Base-by-base conservation (phyloP, 2,329 filamentous ascomycete species). In the Fusarium xyrophilum region DNA sequence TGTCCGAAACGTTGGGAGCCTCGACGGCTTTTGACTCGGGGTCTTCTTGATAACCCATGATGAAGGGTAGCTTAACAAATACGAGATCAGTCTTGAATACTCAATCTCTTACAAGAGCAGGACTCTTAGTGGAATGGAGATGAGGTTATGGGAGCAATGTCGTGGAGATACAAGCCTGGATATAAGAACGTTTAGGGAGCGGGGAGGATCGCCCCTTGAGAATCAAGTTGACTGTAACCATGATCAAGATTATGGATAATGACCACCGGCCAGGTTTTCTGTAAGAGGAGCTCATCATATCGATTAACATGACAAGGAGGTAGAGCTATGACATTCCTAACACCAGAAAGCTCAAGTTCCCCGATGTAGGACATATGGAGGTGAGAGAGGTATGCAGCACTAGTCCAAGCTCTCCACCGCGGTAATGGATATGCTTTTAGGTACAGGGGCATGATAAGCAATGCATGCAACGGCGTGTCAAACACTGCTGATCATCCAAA, bases 11-110 rank as follows among this genome's bases (percentile, higher is more conserved):
- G 30, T 71, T 71, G 52, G 69, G 70, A 52, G 60, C 72, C 52
- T 74, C 72, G 27, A 57, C 69, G 51, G 67, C 69, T 40, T 74
- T 74, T 46, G 70, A 51, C 60, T 74, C 72, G 55, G 65, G 56
- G 54, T 74, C 72, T 47, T 69, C 58, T 50, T 69, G 67, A 58
- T 65, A 65, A 60, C 72, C 72, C 72, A 74, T 74, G 57, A 57
- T 63, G 65, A 67, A 63, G 48, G 42, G 42, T 17, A n/a, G 21
- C 19, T 38, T 27, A 42, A 50, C 17, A 50, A 47, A 55, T 43
- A 44, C 15, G 56, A 56, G n/a, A 56, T 47, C 15, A 44, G 23
- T 13, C 46, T 36, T 17, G 39, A 19, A 28, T 23, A 50, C 62
- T 27, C 60, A 53, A 36, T 32, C 52, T 51, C 25, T 56, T 56